Conservation (phyloP, 495 filamentous ascomycete species). For the Hypomontagnella submonticulosa region DNA sequence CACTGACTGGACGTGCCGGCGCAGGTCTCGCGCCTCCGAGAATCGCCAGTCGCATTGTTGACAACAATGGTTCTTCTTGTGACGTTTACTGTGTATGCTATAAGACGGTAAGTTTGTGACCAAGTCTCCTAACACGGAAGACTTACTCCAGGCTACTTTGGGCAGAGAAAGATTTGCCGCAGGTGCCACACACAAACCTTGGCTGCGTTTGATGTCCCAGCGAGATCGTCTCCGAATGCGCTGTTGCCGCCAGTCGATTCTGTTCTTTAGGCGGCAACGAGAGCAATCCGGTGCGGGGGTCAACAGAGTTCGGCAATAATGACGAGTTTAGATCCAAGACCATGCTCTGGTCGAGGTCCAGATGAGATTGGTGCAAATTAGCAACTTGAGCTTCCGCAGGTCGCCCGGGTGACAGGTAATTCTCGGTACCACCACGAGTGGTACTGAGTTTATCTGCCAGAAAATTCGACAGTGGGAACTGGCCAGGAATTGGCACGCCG, state of each 20-base stretch:
- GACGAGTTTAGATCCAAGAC: background rate
- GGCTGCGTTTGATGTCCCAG: background rate
- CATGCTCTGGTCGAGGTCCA: background rate
- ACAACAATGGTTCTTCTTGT: slow-evolving; percentile 18
- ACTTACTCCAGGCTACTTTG: slow-evolving; percentile 20
- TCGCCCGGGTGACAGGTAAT: background rate
- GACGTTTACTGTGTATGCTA: slow-evolving; percentile 8
- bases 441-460: slow-evolving; percentile 12
- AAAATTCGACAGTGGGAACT: slow-evolving; percentile 23
- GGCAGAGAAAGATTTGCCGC: slow-evolving; percentile 3
- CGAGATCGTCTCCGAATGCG: background rate
- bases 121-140: background rate
- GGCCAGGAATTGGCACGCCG: slow-evolving; percentile 14
- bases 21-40: slow-evolving; percentile 22
- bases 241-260: background rate
- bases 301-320: background rate
- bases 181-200: slow-evolving; percentile 1
- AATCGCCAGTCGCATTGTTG: slow-evolving; percentile 16
- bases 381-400: background rate
- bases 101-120: background rate
- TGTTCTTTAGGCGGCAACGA: slow-evolving; percentile 4
- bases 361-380: background rate
- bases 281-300: background rate
- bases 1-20: slow-evolving; percentile 22
- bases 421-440: background rate